A percentile compares a stretch with the other conserved stretches of the same genome.
phyloP scores from a whole-genome alignment of 495 filamentous ascomycete species.

The Stereocaulon alpinum region DNA sequence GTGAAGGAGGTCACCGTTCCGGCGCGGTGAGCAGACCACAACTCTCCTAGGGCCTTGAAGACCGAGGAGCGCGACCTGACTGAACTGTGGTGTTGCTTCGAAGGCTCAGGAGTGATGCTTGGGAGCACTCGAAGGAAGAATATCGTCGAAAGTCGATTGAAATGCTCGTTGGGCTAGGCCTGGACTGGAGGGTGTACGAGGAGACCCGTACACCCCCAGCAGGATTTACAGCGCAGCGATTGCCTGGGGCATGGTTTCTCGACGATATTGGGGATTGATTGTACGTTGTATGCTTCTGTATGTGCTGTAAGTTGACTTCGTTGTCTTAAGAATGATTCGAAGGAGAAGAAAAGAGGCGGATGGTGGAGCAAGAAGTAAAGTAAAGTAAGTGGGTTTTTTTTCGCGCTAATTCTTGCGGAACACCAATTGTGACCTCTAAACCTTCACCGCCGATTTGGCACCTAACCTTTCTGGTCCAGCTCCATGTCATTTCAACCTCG shows the following conservation, averaged over 20 bases:
- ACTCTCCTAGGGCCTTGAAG: slow-evolving; percentile 19
- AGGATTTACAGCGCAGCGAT: slow-evolving; percentile 92
- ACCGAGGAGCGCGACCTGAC: slow-evolving; percentile 24
- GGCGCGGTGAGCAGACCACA: slow-evolving; percentile 20
- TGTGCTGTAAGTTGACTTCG: slow-evolving; percentile 51
- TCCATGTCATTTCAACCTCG: slow-evolving; percentile 14
- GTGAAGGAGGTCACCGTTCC: not conserved
- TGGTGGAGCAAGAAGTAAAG: slow-evolving; percentile 10
- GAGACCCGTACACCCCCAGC: slow-evolving; percentile 60
- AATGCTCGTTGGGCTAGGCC: slow-evolving; percentile 64
- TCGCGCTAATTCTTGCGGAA: slow-evolving; percentile 8
- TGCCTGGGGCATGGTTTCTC: slow-evolving; percentile 73
- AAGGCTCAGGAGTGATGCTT: slow-evolving; percentile 21
- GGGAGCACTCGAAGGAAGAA: slow-evolving; percentile 45
- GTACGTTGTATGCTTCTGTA: slow-evolving; percentile 30
- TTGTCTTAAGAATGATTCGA: slow-evolving; percentile 46
- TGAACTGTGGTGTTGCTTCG: slow-evolving; percentile 7
- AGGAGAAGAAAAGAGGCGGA: slow-evolving; percentile 28
- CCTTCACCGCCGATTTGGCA: slow-evolving; percentile 12
- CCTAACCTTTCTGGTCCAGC: slow-evolving; percentile 1
- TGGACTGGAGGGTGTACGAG: slow-evolving; percentile 65
- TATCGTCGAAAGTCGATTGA: slow-evolving; percentile 67
- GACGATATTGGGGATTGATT: slow-evolving; percentile 55
- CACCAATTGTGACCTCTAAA: slow-evolving; percentile 2
- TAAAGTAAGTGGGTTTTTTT: slow-evolving; percentile 17